Percentiles rank a stretch among this genome's conserved stretches.
Evolutionary conservation across 2,329 filamentous ascomycete genomes (phyloP).

Genomic region (Aspergillus sp.): DNA sequence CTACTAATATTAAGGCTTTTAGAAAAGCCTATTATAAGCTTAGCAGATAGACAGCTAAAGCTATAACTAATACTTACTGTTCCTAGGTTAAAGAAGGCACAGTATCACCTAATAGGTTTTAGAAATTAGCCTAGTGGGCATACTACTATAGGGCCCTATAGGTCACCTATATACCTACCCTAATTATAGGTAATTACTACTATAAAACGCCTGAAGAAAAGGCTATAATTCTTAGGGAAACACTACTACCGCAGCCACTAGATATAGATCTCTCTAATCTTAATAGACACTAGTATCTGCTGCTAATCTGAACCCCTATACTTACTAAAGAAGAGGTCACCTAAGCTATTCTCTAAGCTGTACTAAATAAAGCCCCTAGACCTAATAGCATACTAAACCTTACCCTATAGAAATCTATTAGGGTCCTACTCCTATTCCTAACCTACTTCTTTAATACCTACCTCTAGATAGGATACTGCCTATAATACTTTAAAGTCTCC

Average conservation of each 20-base stretch:
- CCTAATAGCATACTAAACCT: constrained; percentile 6
- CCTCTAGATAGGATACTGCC: constrained; percentile 2
- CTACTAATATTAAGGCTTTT: too few species aligned
- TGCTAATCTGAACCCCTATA: not conserved
- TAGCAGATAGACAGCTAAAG: too few species aligned
- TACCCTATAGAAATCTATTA: not conserved
- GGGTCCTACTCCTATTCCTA: not conserved
- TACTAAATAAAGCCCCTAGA: constrained; percentile 6
- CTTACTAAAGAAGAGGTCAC: constrained; percentile 4
- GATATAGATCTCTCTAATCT: not conserved
- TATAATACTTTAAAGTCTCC: constrained; percentile 2
- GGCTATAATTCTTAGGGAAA: not conserved
- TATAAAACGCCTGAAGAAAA: constrained; percentile 1
- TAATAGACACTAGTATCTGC: not conserved
- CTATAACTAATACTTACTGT: too few species aligned
- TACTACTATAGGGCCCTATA: not conserved
- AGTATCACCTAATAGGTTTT: too few species aligned
- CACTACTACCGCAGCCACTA: constrained; percentile 5
- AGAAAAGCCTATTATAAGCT: too few species aligned
- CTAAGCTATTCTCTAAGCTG: constrained; percentile 2
- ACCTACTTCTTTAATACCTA: constrained; percentile 1
- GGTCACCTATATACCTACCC: constrained; percentile 2
- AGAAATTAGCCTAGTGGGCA: not conserved
- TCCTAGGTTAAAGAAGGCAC: too few species aligned
- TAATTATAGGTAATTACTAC: not conserved